These are phyloP conservation scores for Perilla frutescens DNA, from an alignment of 257 asterid species.

Conservation along the genomic window DNA sequence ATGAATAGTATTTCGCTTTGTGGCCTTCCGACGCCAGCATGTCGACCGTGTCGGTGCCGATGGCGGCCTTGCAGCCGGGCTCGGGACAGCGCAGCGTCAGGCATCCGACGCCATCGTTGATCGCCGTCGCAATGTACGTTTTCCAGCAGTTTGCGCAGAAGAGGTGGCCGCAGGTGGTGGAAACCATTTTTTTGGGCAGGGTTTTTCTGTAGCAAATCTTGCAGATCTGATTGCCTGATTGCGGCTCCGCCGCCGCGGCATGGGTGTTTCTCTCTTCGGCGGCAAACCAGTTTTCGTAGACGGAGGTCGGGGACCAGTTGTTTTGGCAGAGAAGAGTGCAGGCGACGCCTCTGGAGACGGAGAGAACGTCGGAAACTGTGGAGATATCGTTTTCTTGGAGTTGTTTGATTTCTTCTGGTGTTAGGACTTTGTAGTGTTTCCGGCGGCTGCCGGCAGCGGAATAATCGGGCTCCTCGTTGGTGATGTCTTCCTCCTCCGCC, in stretches of 20 bases:
- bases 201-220: conserved; percentile 31
- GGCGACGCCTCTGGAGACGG: conserved; percentile 36
- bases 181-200: background rate
- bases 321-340: conserved; percentile 29
- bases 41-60: conserved; percentile 31
- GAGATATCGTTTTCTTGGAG: conserved; percentile 35
- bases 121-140: conserved; percentile 28
- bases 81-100: conserved; percentile 46
- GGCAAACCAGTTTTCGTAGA: conserved; percentile 56
- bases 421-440: conserved; percentile 4
- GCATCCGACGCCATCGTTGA: conserved; percentile 50
- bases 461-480: too few relatives aligned
- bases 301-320: conserved; percentile 40
- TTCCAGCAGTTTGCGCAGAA: conserved; percentile 39
- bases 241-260: background rate
- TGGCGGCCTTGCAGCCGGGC: conserved; percentile 20
- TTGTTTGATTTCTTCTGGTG: conserved; percentile 23
- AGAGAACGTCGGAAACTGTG: conserved; percentile 27
- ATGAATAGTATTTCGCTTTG: conserved; percentile 16
- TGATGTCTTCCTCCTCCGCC: too few relatives aligned
- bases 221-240: background rate
- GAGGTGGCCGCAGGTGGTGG: conserved; percentile 44
- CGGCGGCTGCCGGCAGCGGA: too few relatives aligned
- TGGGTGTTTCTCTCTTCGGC: background rate
- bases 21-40: conserved; percentile 10